phyloP scores from a whole-genome alignment of 768 basidiomycete genomes.

The Termitomyces sp. region DNA sequence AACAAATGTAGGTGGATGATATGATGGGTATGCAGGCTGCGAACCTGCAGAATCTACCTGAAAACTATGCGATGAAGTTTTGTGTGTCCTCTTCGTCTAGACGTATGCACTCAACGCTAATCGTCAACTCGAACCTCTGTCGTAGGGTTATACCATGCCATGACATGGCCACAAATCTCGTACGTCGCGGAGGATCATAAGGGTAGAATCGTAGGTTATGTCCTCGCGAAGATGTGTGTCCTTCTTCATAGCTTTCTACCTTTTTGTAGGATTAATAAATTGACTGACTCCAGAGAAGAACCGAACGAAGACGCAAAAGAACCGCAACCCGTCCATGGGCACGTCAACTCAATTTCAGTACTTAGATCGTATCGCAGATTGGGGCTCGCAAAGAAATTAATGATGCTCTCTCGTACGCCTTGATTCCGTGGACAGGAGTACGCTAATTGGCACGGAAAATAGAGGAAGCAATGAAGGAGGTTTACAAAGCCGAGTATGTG shows the following conservation, averaged over 20 bases:
- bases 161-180: slow-evolving; percentile 92
- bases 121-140: neutral
- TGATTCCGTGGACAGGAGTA: neutral
- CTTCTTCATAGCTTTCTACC: neutral
- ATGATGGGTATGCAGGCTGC: slow-evolving; percentile 90
- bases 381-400: slow-evolving; percentile 89
- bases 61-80: slow-evolving; percentile 83
- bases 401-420: slow-evolving; percentile 83
- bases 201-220: slow-evolving; percentile 90
- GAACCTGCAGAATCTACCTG: slow-evolving; percentile 89
- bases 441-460: neutral
- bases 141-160: slow-evolving; percentile 79
- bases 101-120: neutral
- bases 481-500: slow-evolving; percentile 82
- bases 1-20: slow-evolving; percentile 62
- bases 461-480: slow-evolving; percentile 89
- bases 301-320: slow-evolving; percentile 39
- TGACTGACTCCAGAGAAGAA: slow-evolving; percentile 39
- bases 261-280: neutral
- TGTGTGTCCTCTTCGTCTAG: slow-evolving; percentile 35
- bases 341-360: slow-evolving; percentile 96
- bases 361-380: slow-evolving; percentile 85
- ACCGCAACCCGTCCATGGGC: slow-evolving; percentile 53
- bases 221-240: slow-evolving; percentile 88
- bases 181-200: slow-evolving; percentile 90